phyloP scores from a whole-genome alignment of 2,329 filamentous ascomycete species.

The Aspergillus sp. region DNA sequence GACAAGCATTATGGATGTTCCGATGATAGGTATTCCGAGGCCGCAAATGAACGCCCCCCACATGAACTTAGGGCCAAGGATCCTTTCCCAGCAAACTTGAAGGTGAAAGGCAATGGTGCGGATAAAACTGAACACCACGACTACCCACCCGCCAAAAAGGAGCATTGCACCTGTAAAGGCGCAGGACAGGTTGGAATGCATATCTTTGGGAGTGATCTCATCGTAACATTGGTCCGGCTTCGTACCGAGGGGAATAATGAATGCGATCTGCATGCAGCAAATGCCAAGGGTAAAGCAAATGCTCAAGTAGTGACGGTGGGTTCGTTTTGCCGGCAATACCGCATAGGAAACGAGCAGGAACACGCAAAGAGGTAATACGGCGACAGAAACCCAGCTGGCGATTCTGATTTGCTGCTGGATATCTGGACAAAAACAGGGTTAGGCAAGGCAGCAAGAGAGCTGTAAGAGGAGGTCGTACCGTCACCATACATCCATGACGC shows the following conservation, averaged over 20 bases:
- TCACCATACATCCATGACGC: slow-evolving; percentile 71
- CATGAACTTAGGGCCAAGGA: slow-evolving; percentile 87
- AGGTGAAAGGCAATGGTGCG: slow-evolving; percentile 89
- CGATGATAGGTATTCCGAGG: slow-evolving; percentile 78
- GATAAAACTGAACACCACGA: slow-evolving; percentile 84
- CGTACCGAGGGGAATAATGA: slow-evolving; percentile 81
- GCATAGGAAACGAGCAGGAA: slow-evolving; percentile 80
- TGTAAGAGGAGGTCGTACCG: slow-evolving; percentile 36
- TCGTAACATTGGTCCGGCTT: slow-evolving; percentile 82
- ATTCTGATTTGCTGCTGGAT: slow-evolving; percentile 60
- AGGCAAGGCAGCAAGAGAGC: background rate
- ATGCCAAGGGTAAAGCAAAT: slow-evolving; percentile 78
- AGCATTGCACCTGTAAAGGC: slow-evolving; percentile 86
- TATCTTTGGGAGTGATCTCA: slow-evolving; percentile 87
- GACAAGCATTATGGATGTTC: slow-evolving; percentile 72
- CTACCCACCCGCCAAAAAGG: slow-evolving; percentile 80
- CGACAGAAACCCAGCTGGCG: slow-evolving; percentile 82
- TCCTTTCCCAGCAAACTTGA: slow-evolving; percentile 96
- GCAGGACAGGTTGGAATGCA: slow-evolving; percentile 78
- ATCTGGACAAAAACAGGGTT: slow-evolving; percentile 27
- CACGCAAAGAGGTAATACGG: slow-evolving; percentile 66
- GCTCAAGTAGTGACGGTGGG: slow-evolving; percentile 88
- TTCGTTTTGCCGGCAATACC: slow-evolving; percentile 80
- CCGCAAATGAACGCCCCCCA: slow-evolving; percentile 76
- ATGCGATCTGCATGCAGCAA: slow-evolving; percentile 81